Base-by-base conservation (phyloP, 345 rosid species). In the Passiflora organensis region DNA sequence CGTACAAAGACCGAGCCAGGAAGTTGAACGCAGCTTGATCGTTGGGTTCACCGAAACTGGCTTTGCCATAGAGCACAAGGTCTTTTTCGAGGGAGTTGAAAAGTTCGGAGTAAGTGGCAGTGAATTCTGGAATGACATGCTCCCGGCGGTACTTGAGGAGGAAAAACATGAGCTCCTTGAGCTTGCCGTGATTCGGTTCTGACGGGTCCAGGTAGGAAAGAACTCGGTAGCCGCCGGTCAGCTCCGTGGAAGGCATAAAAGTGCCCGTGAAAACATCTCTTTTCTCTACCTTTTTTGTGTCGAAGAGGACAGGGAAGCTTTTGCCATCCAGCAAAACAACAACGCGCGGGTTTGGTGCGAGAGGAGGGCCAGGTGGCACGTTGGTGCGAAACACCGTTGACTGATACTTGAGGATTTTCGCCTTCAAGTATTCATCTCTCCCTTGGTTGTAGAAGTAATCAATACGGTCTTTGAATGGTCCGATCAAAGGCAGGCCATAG, bases 231-330 rank as follows among this genome's bases (percentile, higher is more conserved):
- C 96, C 93, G 6, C 98, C 98, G 36, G 96, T 91, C 51, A 91
- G 85, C 2, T 84, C 80, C 0, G 75, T 64, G 11, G 96, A 91
- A 10, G 98, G 95, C 93, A 82, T 82, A 79, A 47, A 91, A 10
- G 98, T 89, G 0, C 99, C 99, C 6, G 94, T 84, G 74, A 89
- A 86, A 48, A 93, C 60, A 45, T 93, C 86, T 62, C 62, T 76
- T 71, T 93, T 93, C 52, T 89, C 94, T 15, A 93, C 96, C 68
- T 93, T 89, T 9, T 78, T 63, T 0, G 77, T 71, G 41, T 89
- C 96, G 50, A 89, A 93, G n/a, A 93, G 74, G 46, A 84, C 70
- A 0, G 94, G 94, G 51, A 93, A 93, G 75, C 96, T 89, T 76
- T 86, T 83, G 0, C 85, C 96, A 74, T 93, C 99, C 32, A 93